Base-by-base conservation (phyloP, 225 moss, liverwort and hornwort genomes). In the Neckera pumila region DNA sequence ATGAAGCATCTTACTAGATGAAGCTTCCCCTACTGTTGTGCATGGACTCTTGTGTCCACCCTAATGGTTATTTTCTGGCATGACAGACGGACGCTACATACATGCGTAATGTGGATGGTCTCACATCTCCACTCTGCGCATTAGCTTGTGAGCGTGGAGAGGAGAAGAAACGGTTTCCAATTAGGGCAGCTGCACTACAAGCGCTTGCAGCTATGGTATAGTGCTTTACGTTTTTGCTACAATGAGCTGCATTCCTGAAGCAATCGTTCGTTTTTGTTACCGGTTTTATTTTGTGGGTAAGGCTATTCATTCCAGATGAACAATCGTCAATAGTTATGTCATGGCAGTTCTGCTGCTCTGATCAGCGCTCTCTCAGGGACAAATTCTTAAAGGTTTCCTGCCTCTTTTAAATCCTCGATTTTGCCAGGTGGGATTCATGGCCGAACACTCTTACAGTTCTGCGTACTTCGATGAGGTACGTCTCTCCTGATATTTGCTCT, bases 131-230 rank as follows among this genome's bases (percentile, higher is more conserved):
- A 79, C 89, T 98, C 73, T 98, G 97, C 91, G 90, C 88, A 57
- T 92, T 95, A 76, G 90, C 95, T 74, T 90, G 94, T 83, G 96
- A 96, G 56, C 92, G 92, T 51, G 98, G 95, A 83, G 97, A 94
- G 74, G 94, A 92, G 57, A 94, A 88, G 54, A 91, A 90, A 82
- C 90, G 91, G 40, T 70, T 93, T 78, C 92, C 92, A 66, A 82
- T 98, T 74, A 95, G 96, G 79, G 97, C 98, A 88, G 98, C 98
- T 92, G 98, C 94, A 78, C 90, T 98, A 87, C 97, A 94, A 91
- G 94, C 94, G 38, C 91, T 97, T 49, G 95, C 96, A 59, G 93
- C 95, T 59, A 89, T 96, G 97, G 98, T 98, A 92, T 47, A 53
- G 9, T 63, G 63, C 56, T 82, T 47, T 33, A 36, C 10, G 49